Evolutionary conservation across 495 filamentous ascomycete genomes (phyloP), one percentile per base, ranked within the genome.

Genomic region (Talaromyces adpressus): DNA sequence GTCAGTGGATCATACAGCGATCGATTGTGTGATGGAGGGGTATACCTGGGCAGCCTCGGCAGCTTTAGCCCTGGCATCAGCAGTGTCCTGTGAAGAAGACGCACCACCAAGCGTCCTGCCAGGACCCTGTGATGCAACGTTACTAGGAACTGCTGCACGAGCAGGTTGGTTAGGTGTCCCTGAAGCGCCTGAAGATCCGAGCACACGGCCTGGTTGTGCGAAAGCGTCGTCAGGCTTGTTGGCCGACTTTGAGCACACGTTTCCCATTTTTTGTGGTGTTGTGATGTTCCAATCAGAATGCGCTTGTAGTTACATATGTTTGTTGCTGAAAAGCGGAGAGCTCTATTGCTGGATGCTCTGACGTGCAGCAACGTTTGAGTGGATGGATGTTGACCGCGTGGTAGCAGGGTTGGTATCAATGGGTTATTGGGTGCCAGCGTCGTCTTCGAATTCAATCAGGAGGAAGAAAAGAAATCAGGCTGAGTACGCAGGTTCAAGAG

Each of bases 1-100:
- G 27, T 58, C 59, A 41, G 62, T 32, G 11, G 66, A 36, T 25
- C 16, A 63, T 34, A 41, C 39, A 58, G 5, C 57, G 41, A 56
- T 29, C 30, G 34, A 41, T 59, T 22, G 11, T 16, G 25, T 57
- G 27, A 18, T 51, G 34, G 52, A 18, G 36, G 61, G 29, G 61
- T 69, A 52, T 65, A 90, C 88, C 84, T 90, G 85, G 14, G 88
- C 89, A 22, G 89, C 89, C 52, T 82, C 78, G 0, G 87, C 88
- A 0, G 89, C 88, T 65, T 83, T 85, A 60, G 69, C 73, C 66
- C 81, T 77, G 39, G 83, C 85, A 57, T 88, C 84, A 29, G 75
- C 77, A 14, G 65, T 65, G 51, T 65, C 74, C 51, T n/a, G 66
- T 64, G 51, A 62, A 57, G 57, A 58, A 62, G 53, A 66, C 20